phyloP scores from a whole-genome alignment of 495 filamentous ascomycete genomes.

The Penicillium nucicola region DNA sequence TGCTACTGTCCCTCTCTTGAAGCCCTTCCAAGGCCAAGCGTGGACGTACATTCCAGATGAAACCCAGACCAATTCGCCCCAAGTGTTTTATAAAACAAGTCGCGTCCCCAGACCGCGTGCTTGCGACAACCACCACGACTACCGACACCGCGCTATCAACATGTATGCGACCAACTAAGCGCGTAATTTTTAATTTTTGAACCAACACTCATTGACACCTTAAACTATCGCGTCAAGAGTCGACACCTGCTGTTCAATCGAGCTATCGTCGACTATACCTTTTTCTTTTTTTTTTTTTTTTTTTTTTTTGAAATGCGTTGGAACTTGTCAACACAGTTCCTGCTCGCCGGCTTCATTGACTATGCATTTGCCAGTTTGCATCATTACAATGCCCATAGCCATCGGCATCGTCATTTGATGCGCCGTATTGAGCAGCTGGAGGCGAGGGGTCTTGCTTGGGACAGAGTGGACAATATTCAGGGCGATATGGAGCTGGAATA shows the following conservation, averaged over 20 bases:
- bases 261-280: not conserved
- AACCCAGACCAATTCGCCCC: slow-evolving; percentile 11
- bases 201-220: not conserved
- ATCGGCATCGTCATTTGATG: slow-evolving; percentile 11
- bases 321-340: slow-evolving; percentile 17
- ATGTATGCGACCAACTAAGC: slow-evolving; percentile 1
- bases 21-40: slow-evolving; percentile 14
- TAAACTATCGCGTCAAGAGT: not conserved
- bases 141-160: slow-evolving; percentile 4
- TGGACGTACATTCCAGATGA: slow-evolving; percentile 20
- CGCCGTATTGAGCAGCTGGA: slow-evolving; percentile 5
- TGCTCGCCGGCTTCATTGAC: slow-evolving; percentile 17
- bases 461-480: slow-evolving; percentile 2
- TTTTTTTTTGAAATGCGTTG: slow-evolving; percentile 22
- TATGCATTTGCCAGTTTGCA: slow-evolving; percentile 24
- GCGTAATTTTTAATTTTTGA: not conserved
- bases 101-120: slow-evolving; percentile 8
- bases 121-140: not conserved
- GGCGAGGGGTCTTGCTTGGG: slow-evolving; percentile 4
- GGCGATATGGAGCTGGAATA: slow-evolving; percentile 19
- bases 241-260: not conserved
- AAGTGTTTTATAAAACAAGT: slow-evolving; percentile 14
- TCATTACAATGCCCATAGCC: slow-evolving; percentile 16
- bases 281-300: not conserved
- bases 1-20: slow-evolving; percentile 18